Base-by-base conservation (phyloP, 192 early-diverging fungal species). In the Podila horticola region DNA sequence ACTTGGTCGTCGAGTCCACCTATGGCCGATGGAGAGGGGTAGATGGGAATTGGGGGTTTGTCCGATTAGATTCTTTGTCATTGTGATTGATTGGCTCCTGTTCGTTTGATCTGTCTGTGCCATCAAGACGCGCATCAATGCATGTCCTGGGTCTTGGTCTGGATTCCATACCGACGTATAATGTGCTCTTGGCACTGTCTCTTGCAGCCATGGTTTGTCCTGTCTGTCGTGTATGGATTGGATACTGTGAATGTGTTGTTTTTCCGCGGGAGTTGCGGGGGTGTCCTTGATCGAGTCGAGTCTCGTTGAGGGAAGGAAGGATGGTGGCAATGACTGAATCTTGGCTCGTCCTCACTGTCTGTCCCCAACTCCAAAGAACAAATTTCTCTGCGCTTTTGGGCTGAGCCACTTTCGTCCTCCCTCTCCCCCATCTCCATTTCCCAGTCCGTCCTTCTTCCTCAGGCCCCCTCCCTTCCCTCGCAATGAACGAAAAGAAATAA, bases 1-100 rank as follows among this genome's bases (percentile, higher is more conserved):
- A 97, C 94, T 67, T 94, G 85, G 49, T 91, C 83, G 45, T 94
- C 94, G 30, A 99, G 84, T 5, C 97, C 97, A 75, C 93, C 93
- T 90, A 84, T 48, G 60, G 34, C 7, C 5, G 22, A 65, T 13
- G 60, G 29, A 38, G 19, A 62, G 60, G 30, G 24, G 9, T 29
- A 24, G 29, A 38, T 24, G 62, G 11, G 31, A 36, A 65, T 65
- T 41, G 26, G 3, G 62, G 62, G n/a, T n/a, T 38, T 11, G 36
- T 9, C 4, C 1, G 20, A 26, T 30, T 38, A 17, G 52, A 3
- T 6, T 1, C n/a, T 7, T n/a, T 52, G 50, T 52, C n/a, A 1
- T 24, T 55, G 52, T 55, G 52, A 3, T 55, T 1, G 50, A 22
- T 5, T 22, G n/a, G n/a, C 17, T 20, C 33, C 7, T 36, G 34